These are phyloP conservation scores for Silene latifolia DNA, from an alignment of 148 eudicot genomes.

Conservation along the genomic window DNA sequence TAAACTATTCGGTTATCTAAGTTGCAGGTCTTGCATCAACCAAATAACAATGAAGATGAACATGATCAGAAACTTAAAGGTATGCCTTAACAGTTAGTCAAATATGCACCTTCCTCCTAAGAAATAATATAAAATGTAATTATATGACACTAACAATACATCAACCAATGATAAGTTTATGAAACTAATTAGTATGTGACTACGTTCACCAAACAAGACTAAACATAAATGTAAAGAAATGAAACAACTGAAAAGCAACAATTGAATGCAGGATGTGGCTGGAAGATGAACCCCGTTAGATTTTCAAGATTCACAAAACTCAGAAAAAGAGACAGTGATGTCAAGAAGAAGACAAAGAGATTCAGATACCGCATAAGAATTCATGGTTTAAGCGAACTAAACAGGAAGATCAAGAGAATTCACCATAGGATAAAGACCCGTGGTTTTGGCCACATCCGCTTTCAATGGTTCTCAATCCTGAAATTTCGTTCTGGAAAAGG, in stretches of 20 bases:
- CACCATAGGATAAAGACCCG: conserved; percentile 58
- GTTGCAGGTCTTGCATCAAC: conserved; percentile 52
- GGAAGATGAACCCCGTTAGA: conserved; percentile 37
- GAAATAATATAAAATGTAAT: background rate
- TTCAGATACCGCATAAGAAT: conserved; percentile 52
- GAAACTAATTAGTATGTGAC: background rate
- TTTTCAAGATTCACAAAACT: conserved; percentile 36
- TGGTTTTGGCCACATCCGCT: conserved; percentile 41
- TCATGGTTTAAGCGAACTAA: conserved; percentile 42
- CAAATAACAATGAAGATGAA: conserved; percentile 37
- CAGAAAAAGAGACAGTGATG: conserved; percentile 27
- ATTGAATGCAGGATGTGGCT: conserved; percentile 44
- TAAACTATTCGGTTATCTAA: background rate
- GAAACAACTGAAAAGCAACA: conserved; percentile 28
- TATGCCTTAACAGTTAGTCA: conserved; percentile 13
- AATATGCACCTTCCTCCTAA: background rate
- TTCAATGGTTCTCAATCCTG: conserved; percentile 45
- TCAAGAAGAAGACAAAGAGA: conserved; percentile 50
- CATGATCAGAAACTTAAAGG: conserved; percentile 40
- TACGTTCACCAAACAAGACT: background rate
- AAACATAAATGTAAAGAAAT: background rate
- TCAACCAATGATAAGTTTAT: background rate
- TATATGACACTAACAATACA: background rate
- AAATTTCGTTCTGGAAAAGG: conserved; percentile 41
- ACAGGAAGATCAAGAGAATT: conserved; percentile 56